These are phyloP conservation scores for Syzygium aromaticum DNA, from an alignment of 345 rosid genomes.

Conservation along the genomic window DNA sequence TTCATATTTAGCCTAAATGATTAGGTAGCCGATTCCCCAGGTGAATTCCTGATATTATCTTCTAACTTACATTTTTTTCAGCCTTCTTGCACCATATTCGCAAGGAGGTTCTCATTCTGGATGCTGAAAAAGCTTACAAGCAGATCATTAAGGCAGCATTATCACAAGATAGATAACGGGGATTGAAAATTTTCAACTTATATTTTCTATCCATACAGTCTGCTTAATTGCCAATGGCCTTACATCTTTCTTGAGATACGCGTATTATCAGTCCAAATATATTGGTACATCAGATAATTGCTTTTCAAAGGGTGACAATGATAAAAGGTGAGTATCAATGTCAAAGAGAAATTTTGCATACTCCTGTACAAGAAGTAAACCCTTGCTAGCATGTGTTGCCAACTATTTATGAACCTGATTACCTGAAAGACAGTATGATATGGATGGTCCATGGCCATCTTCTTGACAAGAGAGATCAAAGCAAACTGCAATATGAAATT, in stretches of 20 bases:
- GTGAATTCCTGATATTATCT: not conserved
- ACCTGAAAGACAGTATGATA: constrained; percentile 96
- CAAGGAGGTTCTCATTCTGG: not conserved
- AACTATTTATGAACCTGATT: not conserved
- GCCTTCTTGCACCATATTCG: not conserved
- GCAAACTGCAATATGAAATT: constrained; percentile 59
- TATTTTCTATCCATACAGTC: not conserved
- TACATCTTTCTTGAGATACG: not conserved
- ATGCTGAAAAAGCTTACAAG: not conserved
- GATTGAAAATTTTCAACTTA: not conserved
- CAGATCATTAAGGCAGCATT: not conserved
- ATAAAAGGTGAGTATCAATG: not conserved
- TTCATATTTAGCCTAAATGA: not conserved
- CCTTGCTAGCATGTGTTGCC: not conserved
- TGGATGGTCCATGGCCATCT: constrained; percentile 97
- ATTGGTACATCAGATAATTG: not conserved
- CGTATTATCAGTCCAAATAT: too few relatives aligned
- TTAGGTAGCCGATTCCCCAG: not conserved
- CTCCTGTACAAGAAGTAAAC: not conserved
- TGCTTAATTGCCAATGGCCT: not conserved
- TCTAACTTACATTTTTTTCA: not conserved
- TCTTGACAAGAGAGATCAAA: constrained; percentile 81
- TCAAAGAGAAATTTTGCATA: not conserved
- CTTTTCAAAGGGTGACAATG: not conserved
- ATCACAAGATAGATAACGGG: not conserved